Evolutionary conservation across 768 basidiomycete genomes (phyloP), one percentile per base, ranked within the genome.

Genomic region (Psilocybe tampanensis): DNA sequence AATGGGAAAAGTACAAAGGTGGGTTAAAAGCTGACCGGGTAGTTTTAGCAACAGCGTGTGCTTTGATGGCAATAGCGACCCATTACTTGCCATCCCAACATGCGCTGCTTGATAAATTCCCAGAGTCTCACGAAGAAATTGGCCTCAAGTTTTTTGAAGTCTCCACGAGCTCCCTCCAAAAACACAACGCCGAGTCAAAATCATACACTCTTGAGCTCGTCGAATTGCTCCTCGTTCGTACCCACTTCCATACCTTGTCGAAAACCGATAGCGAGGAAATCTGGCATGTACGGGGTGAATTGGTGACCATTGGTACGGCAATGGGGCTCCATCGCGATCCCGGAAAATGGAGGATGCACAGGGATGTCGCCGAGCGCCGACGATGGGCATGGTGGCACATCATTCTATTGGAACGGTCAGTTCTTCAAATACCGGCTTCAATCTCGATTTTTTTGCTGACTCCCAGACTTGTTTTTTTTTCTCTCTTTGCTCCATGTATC

Each of bases 371-470:
- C 33, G 92, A 93, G 68, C 80, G 92, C 55, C 78, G 92, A 49
- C 78, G 92, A 52, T 93, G 92, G 92, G 89, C 90, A 7, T 94
- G 92, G 92, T 94, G 92, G 92, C 90, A 94, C 70, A 90, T 91
- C 58, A 72, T 94, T 34, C 76, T 91, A 51, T 78, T 92, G 29
- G 92, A 93, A 74, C 79, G 90, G 90, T 89, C 51, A 33, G 82
- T 52, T 32, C 13, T 42, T 55, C 47, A 19, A 52, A 43, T 44
- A 36, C 13, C 17, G 13, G 11, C 39, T 34, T 54, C 47, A 45
- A 17, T 17, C 18, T 48, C n/a, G n/a, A n/a, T 19, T 32, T 12
- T 9, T 18, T 19, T 50, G 43, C 44, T 50, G 12, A 58, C 36
- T 13, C 15, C 15, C 36, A 39, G n/a, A 6, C 6, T 4, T 39